A percentile compares a stretch with the other conserved stretches of the same genome.
Evolutionary conservation across 345 rosid genomes (phyloP).

Genomic region (Ailanthus altissimus): DNA sequence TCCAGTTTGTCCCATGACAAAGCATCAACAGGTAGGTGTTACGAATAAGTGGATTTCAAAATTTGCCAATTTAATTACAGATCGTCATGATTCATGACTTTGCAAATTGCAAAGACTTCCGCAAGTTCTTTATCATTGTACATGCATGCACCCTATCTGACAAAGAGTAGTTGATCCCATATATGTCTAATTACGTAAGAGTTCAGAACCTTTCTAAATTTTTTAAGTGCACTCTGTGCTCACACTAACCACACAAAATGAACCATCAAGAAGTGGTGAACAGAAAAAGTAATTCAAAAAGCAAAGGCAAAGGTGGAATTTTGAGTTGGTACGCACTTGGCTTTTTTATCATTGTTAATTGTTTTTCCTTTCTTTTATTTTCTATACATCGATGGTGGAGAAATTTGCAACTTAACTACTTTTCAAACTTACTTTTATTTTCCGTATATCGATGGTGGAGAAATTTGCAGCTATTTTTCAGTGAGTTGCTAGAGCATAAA

Average conservation of each 20-base stretch:
- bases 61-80: background rate
- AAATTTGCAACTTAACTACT: conserved; percentile 12
- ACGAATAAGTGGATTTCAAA: background rate
- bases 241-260: conserved; percentile 12
- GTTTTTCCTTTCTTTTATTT: too few relatives aligned
- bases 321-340: conserved; percentile 31
- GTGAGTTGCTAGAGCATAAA: conserved; percentile 13
- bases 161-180: too few relatives aligned
- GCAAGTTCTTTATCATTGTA: background rate
- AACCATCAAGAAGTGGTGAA: conserved; percentile 9
- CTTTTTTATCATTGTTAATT: background rate
- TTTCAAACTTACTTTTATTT: too few relatives aligned
- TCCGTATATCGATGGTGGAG: background rate
- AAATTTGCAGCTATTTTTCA: conserved; percentile 19
- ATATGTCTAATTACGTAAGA: background rate
- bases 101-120: background rate
- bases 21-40: background rate
- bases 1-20: background rate
- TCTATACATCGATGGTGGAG: background rate
- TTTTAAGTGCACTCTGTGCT: background rate
- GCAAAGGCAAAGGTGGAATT: conserved; percentile 12
- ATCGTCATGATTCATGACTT: background rate
- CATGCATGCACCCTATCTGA: background rate
- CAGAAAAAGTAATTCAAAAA: background rate
- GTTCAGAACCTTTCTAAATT: background rate